A percentile compares a stretch with the other conserved stretches of the same genome.
These are phyloP conservation scores for Stephania japonica DNA, from an alignment of 164 flowering plant genomes.

Conservation along the genomic window DNA sequence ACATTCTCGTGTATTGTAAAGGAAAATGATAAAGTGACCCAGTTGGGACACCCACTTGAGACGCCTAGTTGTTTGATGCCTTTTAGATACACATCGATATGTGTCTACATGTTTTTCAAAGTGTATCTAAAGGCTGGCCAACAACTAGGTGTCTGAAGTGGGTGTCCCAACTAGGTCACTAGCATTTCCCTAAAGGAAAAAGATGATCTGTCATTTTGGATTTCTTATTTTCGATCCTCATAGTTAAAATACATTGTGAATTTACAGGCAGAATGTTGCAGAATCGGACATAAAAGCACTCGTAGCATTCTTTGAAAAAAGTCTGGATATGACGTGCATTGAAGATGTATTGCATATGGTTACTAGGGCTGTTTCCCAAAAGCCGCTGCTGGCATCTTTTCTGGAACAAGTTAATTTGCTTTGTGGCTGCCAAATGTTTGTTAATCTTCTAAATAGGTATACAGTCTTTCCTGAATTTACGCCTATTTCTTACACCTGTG, in stretches of 20 bases:
- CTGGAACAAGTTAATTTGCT: conserved; percentile 80
- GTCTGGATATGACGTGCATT: conserved; percentile 85
- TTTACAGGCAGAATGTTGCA: conserved; percentile 74
- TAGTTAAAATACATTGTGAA: conserved; percentile 3
- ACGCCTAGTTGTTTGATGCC: no score
- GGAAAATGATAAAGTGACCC: background rate
- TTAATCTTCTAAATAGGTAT: conserved; percentile 91
- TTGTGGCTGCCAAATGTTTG: conserved; percentile 87
- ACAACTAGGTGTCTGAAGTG: background rate
- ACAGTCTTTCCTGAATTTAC: conserved; percentile 12
- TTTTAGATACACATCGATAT: no score
- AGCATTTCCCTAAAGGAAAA: background rate
- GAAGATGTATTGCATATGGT: conserved; percentile 96
- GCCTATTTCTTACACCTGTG: background rate
- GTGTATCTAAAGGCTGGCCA: no score
- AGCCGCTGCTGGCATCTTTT: conserved; percentile 65
- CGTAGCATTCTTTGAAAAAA: conserved; percentile 78
- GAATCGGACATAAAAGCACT: conserved; percentile 76
- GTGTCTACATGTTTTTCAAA: no score
- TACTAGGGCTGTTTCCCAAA: conserved; percentile 81
- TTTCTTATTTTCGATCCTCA: background rate
- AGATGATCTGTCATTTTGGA: background rate
- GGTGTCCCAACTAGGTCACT: background rate
- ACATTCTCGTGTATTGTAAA: background rate
- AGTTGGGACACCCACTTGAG: no score